Evolutionary conservation across 78 protist genomes (phyloP).

Genomic region (Pigoraptor vietnamica): DNA sequence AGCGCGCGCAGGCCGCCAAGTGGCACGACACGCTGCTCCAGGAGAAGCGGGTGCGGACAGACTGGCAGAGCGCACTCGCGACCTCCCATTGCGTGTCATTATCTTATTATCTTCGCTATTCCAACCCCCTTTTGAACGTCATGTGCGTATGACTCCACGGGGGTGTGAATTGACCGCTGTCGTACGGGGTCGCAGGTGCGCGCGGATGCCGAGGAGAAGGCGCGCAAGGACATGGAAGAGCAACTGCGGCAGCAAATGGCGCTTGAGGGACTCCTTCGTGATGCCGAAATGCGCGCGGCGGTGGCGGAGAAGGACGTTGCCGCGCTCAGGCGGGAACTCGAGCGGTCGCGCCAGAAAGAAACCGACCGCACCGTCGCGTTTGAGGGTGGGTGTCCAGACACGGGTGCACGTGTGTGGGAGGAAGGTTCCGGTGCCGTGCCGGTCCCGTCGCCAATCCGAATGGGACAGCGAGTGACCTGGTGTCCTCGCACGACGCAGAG

Average conservation of each 20-base stretch:
- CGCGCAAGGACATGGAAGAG: not conserved
- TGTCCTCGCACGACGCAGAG: no score
- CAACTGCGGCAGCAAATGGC: not conserved
- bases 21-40: not conserved
- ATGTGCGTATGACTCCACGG: no score
- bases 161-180: no score
- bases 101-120: no score
- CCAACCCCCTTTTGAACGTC: no score
- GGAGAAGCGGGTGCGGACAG: not conserved
- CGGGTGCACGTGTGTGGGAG: no score
- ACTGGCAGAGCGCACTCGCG: no score
- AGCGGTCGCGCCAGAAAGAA: not conserved
- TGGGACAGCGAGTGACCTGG: no score
- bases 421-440: no score
- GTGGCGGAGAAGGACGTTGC: not conserved
- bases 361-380: not conserved
- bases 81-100: no score
- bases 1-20: not conserved
- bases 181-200: no score
- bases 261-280: not conserved
- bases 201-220: not conserved
- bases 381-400: not conserved
- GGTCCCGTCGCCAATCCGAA: no score
- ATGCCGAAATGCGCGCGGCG: not conserved
- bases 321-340: not conserved